These are phyloP conservation scores for Trematosphaeria pertusa DNA, from an alignment of 2,329 filamentous ascomycete genomes.

Conservation along the genomic window DNA sequence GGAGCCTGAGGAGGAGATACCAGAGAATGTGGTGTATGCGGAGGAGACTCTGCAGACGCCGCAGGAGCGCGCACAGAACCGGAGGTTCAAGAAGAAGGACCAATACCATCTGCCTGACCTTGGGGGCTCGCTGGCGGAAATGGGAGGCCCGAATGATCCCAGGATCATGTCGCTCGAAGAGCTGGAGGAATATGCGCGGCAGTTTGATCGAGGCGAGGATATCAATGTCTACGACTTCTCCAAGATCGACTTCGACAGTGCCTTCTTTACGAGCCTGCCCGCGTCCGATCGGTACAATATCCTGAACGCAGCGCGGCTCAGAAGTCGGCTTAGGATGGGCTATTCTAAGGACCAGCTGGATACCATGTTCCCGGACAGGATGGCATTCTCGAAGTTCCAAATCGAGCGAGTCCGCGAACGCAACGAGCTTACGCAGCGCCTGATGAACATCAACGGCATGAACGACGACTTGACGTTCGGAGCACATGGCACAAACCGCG, in stretches of 20 bases:
- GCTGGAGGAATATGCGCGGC: slow-evolving; percentile 88
- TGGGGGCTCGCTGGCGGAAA: slow-evolving; percentile 76
- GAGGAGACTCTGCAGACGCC: slow-evolving; percentile 86
- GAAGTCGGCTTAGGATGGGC: slow-evolving; percentile 92
- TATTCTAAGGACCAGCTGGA: slow-evolving; percentile 96
- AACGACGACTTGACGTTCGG: slow-evolving; percentile 74
- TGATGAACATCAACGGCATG: slow-evolving; percentile 96
- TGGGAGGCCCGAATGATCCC: slow-evolving; percentile 91
- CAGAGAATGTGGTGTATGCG: slow-evolving; percentile 81
- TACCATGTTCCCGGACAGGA: slow-evolving; percentile 94
- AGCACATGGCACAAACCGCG: slow-evolving; percentile 66
- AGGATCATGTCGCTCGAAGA: slow-evolving; percentile 96
- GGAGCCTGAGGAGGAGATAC: slow-evolving; percentile 69
- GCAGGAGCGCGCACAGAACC: slow-evolving; percentile 74
- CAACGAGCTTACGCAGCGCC: slow-evolving; percentile 89
- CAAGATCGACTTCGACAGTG: slow-evolving; percentile 96
- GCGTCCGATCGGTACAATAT: slow-evolving; percentile 95
- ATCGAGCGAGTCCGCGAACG: slow-evolving; percentile 92
- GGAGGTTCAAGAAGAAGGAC: slow-evolving; percentile 89
- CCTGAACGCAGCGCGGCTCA: slow-evolving; percentile 86
- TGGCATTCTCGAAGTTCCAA: slow-evolving; percentile 96
- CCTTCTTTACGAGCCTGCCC: slow-evolving; percentile 92
- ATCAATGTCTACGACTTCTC: slow-evolving; percentile 90
- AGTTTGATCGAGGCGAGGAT: slow-evolving; percentile 92
- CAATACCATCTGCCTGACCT: slow-evolving; percentile 94